phyloP scores from a whole-genome alignment of 257 asterid genomes.

The Solanum clarkiae region DNA sequence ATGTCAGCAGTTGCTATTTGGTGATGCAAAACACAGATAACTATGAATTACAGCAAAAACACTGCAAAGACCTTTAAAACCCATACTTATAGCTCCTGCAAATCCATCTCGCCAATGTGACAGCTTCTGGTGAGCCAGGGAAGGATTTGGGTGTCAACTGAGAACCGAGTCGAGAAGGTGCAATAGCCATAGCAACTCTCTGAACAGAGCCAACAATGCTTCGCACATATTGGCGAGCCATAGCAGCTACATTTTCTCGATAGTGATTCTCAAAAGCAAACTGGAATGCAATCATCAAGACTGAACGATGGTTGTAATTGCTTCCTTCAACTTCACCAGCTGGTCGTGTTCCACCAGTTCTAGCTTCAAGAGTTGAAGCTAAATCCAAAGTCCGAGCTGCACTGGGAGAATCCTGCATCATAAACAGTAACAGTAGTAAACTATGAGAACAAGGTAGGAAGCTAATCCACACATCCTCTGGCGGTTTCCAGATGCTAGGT shows the following conservation, averaged over 20 bases:
- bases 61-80: neutral
- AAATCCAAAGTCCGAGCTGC: conserved; percentile 65
- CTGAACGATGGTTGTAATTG: conserved; percentile 57
- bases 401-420: conserved; percentile 47
- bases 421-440: neutral
- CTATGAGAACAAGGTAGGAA: neutral
- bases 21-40: neutral
- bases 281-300: conserved; percentile 91
- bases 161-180: conserved; percentile 60
- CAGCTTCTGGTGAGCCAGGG: conserved; percentile 80
- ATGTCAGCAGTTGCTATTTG: neutral
- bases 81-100: conserved; percentile 70
- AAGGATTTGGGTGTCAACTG: conserved; percentile 44
- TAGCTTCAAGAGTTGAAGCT: conserved; percentile 78
- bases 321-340: conserved; percentile 41
- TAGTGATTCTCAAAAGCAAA: conserved; percentile 76
- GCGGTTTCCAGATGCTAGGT: neutral
- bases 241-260: conserved; percentile 75
- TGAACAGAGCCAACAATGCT: conserved; percentile 79
- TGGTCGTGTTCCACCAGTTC: conserved; percentile 42
- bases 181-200: conserved; percentile 89
- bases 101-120: conserved; percentile 66
- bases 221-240: conserved; percentile 92
- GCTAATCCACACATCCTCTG: neutral
- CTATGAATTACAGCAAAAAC: neutral